These are phyloP conservation scores for Colletotrichum abscissum DNA, from an alignment of 2,329 filamentous ascomycete species.

Conservation along the genomic window DNA sequence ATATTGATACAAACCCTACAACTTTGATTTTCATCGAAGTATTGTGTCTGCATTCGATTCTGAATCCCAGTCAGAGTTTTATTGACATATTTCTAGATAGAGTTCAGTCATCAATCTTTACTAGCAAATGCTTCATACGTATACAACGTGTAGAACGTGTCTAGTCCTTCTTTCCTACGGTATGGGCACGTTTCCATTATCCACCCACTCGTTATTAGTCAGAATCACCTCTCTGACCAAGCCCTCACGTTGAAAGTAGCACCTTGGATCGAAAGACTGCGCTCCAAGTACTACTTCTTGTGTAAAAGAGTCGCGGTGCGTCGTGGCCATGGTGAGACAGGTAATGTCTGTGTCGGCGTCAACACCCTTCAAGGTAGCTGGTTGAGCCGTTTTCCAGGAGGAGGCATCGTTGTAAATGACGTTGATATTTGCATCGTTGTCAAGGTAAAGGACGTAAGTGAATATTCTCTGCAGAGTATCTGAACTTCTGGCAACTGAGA, in stretches of 20 bases:
- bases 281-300: not conserved
- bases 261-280: not conserved
- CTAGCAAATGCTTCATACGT: not conserved
- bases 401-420: conserved; percentile 2
- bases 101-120: not conserved
- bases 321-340: conserved; percentile 17
- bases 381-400: not conserved
- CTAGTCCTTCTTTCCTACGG: not conserved
- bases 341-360: conserved; percentile 18
- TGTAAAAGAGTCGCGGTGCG: not conserved
- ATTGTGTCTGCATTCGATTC: not conserved
- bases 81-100: not conserved
- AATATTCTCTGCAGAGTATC: not conserved
- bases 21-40: not conserved
- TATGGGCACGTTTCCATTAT: not conserved
- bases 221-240: conserved; percentile 3
- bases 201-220: not conserved
- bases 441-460: conserved; percentile 1
- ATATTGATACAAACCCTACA: not conserved
- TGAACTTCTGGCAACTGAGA: conserved; percentile 7
- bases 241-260: conserved; percentile 6
- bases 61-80: not conserved
- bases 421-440: not conserved
- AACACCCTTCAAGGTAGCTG: not conserved
- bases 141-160: not conserved